Conservation (phyloP, 176 grass and related monocot genomes). For the Neostapfia colusana region DNA sequence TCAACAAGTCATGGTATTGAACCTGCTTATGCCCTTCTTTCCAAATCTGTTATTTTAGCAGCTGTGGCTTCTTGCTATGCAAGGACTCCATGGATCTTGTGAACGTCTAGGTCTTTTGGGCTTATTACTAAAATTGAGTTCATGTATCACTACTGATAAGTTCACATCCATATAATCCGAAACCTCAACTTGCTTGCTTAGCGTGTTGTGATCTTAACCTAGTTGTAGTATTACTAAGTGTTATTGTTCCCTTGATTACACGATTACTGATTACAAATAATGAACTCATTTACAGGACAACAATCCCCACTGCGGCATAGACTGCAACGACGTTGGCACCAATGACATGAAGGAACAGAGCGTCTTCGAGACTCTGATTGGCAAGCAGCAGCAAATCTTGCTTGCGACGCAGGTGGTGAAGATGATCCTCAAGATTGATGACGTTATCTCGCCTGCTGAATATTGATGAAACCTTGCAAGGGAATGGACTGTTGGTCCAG, state of each 20-base stretch:
- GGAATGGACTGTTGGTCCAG: background rate
- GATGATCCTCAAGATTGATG: slow-evolving; percentile 87
- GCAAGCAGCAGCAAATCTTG: slow-evolving; percentile 76
- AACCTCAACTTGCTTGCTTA: background rate
- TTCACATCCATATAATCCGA: background rate
- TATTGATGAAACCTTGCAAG: slow-evolving; percentile 48
- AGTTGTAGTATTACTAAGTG: background rate
- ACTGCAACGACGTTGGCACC: slow-evolving; percentile 66
- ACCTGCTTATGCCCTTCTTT: background rate
- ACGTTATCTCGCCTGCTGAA: slow-evolving; percentile 56
- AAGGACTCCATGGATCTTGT: background rate
- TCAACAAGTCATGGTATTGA: slow-evolving; percentile 81
- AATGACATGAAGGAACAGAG: slow-evolving; percentile 68
- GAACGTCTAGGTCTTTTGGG: background rate
- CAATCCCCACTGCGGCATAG: slow-evolving; percentile 60
- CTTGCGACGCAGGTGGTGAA: slow-evolving; percentile 78
- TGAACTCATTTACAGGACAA: slow-evolving; percentile 48
- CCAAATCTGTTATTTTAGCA: background rate
- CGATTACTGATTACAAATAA: background rate
- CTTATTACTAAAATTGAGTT: background rate
- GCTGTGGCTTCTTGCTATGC: background rate
- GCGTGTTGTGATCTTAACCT: background rate
- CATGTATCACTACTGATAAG: background rate
- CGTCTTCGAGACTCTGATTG: slow-evolving; percentile 72
- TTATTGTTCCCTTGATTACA: background rate